Base-by-base conservation (phyloP, 2,329 filamentous ascomycete genomes). In the Ceratocystis huliohia region DNA sequence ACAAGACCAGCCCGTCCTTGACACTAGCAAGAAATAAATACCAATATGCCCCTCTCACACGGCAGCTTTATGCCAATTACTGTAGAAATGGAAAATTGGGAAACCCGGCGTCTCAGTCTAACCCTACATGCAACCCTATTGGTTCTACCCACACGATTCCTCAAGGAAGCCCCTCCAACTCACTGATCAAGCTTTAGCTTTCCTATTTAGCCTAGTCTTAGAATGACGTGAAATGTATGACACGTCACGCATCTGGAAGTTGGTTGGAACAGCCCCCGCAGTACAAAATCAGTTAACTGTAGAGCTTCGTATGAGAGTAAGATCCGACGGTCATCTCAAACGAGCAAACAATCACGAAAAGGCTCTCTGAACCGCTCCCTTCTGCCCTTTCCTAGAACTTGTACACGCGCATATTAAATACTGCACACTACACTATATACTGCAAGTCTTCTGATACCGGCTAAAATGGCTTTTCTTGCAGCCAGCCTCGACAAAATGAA, bases 381-480 rank as follows among this genome's bases (percentile, higher is more conserved):
- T 41, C 37, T 3, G 4, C 37, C 37, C 37, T 41, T 15, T 41
- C 10, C 10, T 15, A 41, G 37, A 41, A 41, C 37, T 41, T 41
- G 10, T 41, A 41, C 37, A 41, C 10, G 10, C 37, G 15, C 37
- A 13, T 5, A 41, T 4, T 15, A 15, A 41, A 41, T 41, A 41
- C 37, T 13, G 10, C 37, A 41, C 10, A 4, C 13, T 41, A 41
- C 3, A 41, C 37, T 41, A n/a, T 50, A 10, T 25, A 22, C 17
- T 50, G 8, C 48, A 10, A 8, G 48, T 13, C 17, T n/a, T 61
- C n/a, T 48, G 4, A 7, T 10, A 22, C 56, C 28, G 22, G n/a
- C 10, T 28, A 65, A 15, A 28, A 70, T 70, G 69, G 69, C 69
- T 17, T 69, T 69, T 30, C 45, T 70, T 28, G 62, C 69, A 13